Evolutionary conservation across 148 eudicot genomes (phyloP).

Genomic region (Silene uniflora): DNA sequence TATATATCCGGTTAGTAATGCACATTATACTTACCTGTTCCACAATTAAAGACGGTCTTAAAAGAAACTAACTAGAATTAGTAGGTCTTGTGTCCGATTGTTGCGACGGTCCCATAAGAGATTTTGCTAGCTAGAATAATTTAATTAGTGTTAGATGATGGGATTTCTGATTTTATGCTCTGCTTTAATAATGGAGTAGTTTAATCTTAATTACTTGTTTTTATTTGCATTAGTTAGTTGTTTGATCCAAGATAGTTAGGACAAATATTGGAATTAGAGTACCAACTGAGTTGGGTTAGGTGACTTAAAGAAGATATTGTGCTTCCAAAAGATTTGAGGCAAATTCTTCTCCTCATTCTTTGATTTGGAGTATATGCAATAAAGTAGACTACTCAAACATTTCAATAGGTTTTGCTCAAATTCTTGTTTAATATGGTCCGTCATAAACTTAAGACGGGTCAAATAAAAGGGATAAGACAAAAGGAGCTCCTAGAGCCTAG

Average conservation of each 20-base stretch:
- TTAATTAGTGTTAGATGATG: slow-evolving; percentile 20
- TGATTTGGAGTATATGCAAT: neutral
- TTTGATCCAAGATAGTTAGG: neutral
- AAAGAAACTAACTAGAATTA: too few species aligned
- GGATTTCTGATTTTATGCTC: slow-evolving; percentile 13
- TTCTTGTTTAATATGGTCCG: too few species aligned
- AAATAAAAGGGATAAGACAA: too few species aligned
- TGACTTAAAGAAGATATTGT: neutral
- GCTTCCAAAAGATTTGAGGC: neutral
- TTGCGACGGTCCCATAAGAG: too few species aligned
- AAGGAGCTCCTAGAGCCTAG: too few species aligned
- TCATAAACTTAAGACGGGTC: too few species aligned
- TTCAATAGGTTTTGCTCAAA: too few species aligned
- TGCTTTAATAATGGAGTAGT: slow-evolving; percentile 7
- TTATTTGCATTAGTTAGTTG: neutral
- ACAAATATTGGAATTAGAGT: neutral
- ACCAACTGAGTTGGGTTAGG: neutral
- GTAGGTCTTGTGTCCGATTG: too few species aligned
- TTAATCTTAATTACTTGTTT: neutral
- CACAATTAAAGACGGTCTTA: too few species aligned
- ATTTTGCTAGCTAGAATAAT: neutral
- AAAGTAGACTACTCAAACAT: too few species aligned
- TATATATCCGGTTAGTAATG: too few species aligned
- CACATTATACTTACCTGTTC: neutral
- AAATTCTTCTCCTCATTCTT: neutral